Conservation (phyloP, 768 basidiomycete species). For the Tylopilus sp. region DNA sequence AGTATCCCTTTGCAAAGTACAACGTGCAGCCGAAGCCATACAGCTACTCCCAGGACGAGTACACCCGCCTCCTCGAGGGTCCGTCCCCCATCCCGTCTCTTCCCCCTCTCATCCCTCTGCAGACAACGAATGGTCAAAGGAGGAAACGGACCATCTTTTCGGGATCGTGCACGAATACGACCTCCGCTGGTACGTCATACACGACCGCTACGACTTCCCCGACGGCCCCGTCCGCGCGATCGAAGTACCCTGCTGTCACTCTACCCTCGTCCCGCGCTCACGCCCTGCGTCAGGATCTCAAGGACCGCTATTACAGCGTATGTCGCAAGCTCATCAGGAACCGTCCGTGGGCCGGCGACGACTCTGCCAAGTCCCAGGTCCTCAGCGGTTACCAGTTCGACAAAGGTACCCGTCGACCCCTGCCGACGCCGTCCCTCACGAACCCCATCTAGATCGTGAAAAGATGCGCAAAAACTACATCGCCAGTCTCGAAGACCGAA, state of each 20-base stretch:
- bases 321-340: conserved; percentile 85
- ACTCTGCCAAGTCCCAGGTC: conserved; percentile 61
- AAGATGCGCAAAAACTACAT: conserved; percentile 85
- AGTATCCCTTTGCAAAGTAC: conserved; percentile 83
- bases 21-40: conserved; percentile 63
- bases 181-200: conserved; percentile 82
- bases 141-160: conserved; percentile 94
- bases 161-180: conserved; percentile 77
- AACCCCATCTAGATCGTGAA: conserved; percentile 66
- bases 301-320: conserved; percentile 90
- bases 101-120: neutral
- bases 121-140: conserved; percentile 88
- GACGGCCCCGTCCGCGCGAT: conserved; percentile 53
- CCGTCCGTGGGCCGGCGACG: conserved; percentile 82
- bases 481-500: conserved; percentile 81
- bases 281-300: conserved; percentile 58
- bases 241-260: conserved; percentile 48
- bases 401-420: conserved; percentile 51
- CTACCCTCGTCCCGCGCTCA: neutral
- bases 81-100: conserved; percentile 6
- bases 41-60: conserved; percentile 85
- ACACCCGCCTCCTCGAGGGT: conserved; percentile 77
- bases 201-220: conserved; percentile 84
- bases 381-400: conserved; percentile 81
- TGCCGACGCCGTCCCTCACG: neutral